These are phyloP conservation scores for Colletotrichum liriopes DNA, from an alignment of 2,329 filamentous ascomycete genomes.

Conservation along the genomic window DNA sequence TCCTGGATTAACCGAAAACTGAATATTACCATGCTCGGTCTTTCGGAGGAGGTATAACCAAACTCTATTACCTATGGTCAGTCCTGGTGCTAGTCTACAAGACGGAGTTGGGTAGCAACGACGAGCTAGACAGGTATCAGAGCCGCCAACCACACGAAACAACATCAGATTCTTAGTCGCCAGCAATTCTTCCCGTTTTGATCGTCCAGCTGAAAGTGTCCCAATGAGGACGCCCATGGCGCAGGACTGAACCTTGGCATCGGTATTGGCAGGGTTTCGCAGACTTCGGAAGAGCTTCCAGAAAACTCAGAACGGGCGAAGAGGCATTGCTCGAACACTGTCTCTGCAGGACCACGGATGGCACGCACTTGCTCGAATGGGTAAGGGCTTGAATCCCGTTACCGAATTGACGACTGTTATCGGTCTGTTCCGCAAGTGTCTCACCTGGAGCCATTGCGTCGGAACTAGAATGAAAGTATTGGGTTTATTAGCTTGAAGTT, in stretches of 20 bases:
- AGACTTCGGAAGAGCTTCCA: slow-evolving; percentile 24
- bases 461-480: slow-evolving; percentile 7
- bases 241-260: neutral
- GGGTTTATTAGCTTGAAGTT: neutral
- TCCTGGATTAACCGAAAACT: neutral
- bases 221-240: slow-evolving; percentile 1
- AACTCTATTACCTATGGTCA: neutral
- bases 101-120: neutral
- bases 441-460: slow-evolving; percentile 14
- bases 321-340: slow-evolving; percentile 5
- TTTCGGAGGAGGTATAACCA: neutral
- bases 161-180: neutral
- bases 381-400: slow-evolving; percentile 12
- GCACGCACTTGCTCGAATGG: slow-evolving; percentile 20
- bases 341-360: slow-evolving; percentile 8
- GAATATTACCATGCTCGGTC: neutral
- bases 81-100: neutral
- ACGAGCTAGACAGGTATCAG: neutral
- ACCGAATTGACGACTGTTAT: slow-evolving; percentile 9
- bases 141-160: neutral
- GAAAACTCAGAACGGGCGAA: slow-evolving; percentile 31
- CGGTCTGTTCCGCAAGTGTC: slow-evolving; percentile 11
- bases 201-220: neutral
- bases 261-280: slow-evolving; percentile 4
- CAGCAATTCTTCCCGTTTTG: neutral